Evolutionary conservation across 2,329 filamentous ascomycete genomes (phyloP), one percentile per base, ranked within the genome.

Genomic region (Colletotrichum simmondsii): DNA sequence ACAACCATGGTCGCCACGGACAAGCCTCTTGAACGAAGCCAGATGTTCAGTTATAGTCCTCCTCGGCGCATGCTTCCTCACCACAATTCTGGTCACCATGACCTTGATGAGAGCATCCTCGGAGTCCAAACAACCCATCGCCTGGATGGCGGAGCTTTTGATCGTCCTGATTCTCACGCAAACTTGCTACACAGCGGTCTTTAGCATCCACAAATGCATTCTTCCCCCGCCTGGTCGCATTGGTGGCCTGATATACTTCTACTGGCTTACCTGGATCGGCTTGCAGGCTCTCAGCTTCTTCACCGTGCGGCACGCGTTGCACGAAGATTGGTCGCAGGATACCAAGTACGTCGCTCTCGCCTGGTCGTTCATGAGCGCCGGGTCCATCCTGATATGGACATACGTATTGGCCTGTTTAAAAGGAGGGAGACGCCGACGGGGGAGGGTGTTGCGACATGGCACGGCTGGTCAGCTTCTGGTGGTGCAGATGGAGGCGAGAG

Each of bases 301-400:
- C 24, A 4, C 7, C 30, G 32, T 64, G 22, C 24, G 46, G 19
- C 5, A 14, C 19, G 22, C 37, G 3, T 68, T 59, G 58, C 8
- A 32, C 11, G 10, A 24, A 11, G 14, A 42, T 5, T 64, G 65
- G 65, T 60, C 69, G 11, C 37, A 42, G 19, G 6, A 4, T 30
- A 14, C 35, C 42, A 63, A 63, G n/a, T 54, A 7, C 53, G 22
- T 19, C 7, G 37, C 30, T 32, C 37, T 59, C 11, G 24, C 30
- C 6, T 69, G 65, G 65, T 58, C 59, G 70, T 8, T 69, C 10
- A 14, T 69, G 14, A 69, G 59, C 11, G 3, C 58, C 3, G 7
- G 30, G 19, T 58, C 59, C 6, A 14, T 72, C 3, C 28, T 35
- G 6, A n/a, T 64, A 0, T 72, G 59, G 58, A 46, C 42, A 1